Evolutionary conservation across 495 filamentous ascomycete species (phyloP).

Genomic region (Daldinia decipiens): DNA sequence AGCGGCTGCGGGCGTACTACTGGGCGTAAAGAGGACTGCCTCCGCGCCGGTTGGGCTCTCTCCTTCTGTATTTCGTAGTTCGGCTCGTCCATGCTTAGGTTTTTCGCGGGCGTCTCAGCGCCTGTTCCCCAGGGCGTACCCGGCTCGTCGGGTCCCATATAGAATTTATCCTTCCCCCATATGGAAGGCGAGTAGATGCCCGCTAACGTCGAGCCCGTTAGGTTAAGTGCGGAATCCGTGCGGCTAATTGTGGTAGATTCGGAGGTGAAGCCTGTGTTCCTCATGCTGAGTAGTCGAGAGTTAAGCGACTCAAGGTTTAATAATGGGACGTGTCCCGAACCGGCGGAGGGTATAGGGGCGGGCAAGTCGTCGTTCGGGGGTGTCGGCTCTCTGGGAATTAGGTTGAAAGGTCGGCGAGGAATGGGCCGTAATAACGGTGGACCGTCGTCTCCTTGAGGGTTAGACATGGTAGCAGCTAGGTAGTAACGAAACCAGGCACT

Average conservation of each 20-base stretch:
- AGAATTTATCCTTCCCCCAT: slow-evolving; percentile 55
- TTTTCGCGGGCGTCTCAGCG: slow-evolving; percentile 66
- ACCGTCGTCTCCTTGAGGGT: slow-evolving; percentile 49
- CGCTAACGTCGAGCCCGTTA: slow-evolving; percentile 87
- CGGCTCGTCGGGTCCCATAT: slow-evolving; percentile 48
- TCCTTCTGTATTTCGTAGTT: slow-evolving; percentile 46
- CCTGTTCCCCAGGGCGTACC: slow-evolving; percentile 75
- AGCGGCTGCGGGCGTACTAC: slow-evolving; percentile 16
- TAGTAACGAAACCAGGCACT: slow-evolving; percentile 8
- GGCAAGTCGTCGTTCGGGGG: slow-evolving; percentile 63
- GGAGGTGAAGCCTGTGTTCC: slow-evolving; percentile 34
- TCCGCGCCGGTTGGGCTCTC: slow-evolving; percentile 27
- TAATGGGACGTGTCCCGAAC: slow-evolving; percentile 21
- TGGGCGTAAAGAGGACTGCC: slow-evolving; percentile 42
- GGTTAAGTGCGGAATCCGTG: slow-evolving; percentile 81
- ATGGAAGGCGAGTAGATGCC: slow-evolving; percentile 86
- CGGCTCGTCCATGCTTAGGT: slow-evolving; percentile 44
- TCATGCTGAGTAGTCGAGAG: slow-evolving; percentile 51
- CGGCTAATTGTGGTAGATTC: slow-evolving; percentile 60
- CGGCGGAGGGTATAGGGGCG: slow-evolving; percentile 55
- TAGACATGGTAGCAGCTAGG: slow-evolving; percentile 42
- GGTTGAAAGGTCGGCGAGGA: slow-evolving; percentile 78
- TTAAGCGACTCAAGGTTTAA: slow-evolving; percentile 46
- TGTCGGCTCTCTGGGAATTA: slow-evolving; percentile 63
- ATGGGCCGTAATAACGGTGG: slow-evolving; percentile 73